Evolutionary conservation across 2,329 filamentous ascomycete species (phyloP).

Genomic region (Myriosclerotinia duriaeana): DNA sequence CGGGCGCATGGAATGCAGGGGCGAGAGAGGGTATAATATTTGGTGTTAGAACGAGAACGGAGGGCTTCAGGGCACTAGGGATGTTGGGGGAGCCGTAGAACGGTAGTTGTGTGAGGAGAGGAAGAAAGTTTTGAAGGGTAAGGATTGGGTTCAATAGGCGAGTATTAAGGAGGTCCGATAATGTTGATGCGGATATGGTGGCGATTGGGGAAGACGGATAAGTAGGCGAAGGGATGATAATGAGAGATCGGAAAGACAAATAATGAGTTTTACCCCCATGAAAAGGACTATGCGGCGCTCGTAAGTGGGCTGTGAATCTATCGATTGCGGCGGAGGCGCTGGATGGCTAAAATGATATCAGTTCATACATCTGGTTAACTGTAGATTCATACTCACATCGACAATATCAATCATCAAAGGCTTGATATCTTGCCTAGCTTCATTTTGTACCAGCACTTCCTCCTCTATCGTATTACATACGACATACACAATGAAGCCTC

Average conservation of each 20-base stretch:
- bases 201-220: constrained; percentile 83
- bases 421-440: constrained; percentile 78
- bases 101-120: constrained; percentile 63
- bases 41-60: constrained; percentile 75
- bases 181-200: constrained; percentile 77
- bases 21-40: constrained; percentile 77
- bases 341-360: constrained; percentile 54
- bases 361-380: constrained; percentile 7
- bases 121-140: constrained; percentile 85
- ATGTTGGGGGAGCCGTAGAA: constrained; percentile 38
- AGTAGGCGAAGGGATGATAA: constrained; percentile 78
- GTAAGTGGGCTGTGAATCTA: constrained; percentile 69
- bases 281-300: constrained; percentile 72
- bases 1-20: constrained; percentile 78
- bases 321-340: constrained; percentile 68
- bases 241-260: constrained; percentile 72
- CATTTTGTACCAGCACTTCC: constrained; percentile 71
- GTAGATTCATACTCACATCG: constrained; percentile 56
- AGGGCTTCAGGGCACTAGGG: constrained; percentile 51
- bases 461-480: constrained; percentile 85
- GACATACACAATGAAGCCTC: constrained; percentile 91
- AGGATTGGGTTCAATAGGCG: constrained; percentile 88
- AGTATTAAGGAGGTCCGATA: constrained; percentile 88
- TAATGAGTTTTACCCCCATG: constrained; percentile 73
- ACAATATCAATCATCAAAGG: constrained; percentile 81